Evolutionary conservation across 352 stramenopile species (phyloP).

Genomic region (Plasmopara viticola): DNA sequence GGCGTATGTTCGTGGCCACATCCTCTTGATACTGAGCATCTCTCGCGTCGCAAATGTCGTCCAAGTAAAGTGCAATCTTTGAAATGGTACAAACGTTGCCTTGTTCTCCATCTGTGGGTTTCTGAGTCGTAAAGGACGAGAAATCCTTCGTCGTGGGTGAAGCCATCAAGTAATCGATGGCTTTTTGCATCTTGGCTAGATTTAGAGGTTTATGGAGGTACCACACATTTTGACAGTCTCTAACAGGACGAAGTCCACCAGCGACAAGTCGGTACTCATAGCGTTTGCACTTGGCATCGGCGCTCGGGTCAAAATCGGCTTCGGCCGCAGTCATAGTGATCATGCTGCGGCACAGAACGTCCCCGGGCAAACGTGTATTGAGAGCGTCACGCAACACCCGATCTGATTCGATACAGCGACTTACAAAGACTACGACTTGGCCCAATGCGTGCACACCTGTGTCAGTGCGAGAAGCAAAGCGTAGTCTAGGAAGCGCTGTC

Average conservation of each 20-base stretch:
- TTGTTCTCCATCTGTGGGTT: constrained; percentile 30
- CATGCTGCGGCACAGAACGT: constrained; percentile 45
- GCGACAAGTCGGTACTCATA: constrained; percentile 62
- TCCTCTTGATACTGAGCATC: constrained; percentile 25
- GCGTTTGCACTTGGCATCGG: constrained; percentile 44
- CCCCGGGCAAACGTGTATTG: constrained; percentile 63
- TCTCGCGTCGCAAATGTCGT: constrained; percentile 7
- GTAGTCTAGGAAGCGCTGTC: constrained; percentile 49
- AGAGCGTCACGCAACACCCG: constrained; percentile 50
- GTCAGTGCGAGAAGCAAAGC: constrained; percentile 89
- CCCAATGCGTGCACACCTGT: constrained; percentile 87
- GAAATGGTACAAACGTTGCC: constrained; percentile 49
- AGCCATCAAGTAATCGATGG: constrained; percentile 25
- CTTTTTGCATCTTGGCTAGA: constrained; percentile 41
- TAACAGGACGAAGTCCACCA: constrained; percentile 43
- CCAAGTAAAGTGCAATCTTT: constrained; percentile 28
- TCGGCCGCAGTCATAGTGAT: constrained; percentile 15
- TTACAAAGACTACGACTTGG: constrained; percentile 88
- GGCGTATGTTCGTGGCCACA: constrained; percentile 25
- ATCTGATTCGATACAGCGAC: constrained; percentile 45
- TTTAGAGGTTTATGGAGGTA: constrained; percentile 53
- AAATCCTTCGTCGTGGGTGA: constrained; percentile 46
- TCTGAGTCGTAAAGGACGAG: constrained; percentile 58
- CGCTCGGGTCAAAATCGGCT: constrained; percentile 44
- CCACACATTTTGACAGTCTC: constrained; percentile 49